Evolutionary conservation across 441 rosid genomes (phyloP), one percentile per base, ranked within the genome.

Genomic region (Codiaeum variegatum): DNA sequence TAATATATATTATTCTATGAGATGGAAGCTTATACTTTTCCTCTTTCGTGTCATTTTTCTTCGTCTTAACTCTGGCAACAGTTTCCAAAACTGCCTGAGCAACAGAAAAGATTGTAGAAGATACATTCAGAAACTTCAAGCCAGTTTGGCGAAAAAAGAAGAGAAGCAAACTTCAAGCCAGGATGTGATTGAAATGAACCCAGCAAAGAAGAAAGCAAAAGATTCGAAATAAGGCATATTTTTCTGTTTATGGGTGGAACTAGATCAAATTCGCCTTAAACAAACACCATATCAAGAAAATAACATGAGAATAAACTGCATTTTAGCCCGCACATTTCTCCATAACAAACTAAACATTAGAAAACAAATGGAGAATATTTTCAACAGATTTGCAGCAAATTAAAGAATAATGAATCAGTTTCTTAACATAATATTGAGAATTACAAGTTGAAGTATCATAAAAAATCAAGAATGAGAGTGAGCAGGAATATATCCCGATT

Each of bases 11-110:
- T n/a, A 52, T 44, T 6, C 19, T n/a, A 49, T 18, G 28, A 66
- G 76, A 63, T 38, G 74, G 60, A 62, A 72, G 67, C 66, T 72
- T 54, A 62, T 88, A 91, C 96, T 88, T 91, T 24, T 88, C 92
- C 76, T 88, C 96, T 80, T 88, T 88, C 0, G 88, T 85, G 70
- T 90, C 93, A 76, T 90, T 90, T 85, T 90, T 88, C 90, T 90
- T 90, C 19, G 90, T 61, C 86, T 77, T 88, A 21, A 88, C 89
- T 82, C 96, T 86, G 44, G 96, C 96, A 67, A 90, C 96, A 73
- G 93, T 90, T 85, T 90, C 96, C 84, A 90, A 79, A 76, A 87
- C 91, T 72, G 96, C 93, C 96, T 87, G 88, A 81, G 68, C 54
- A 76, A 78, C 24, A 24, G 52, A 70, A 60, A 55, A 70, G 29